Percentiles rank a stretch among this genome's conserved stretches.
Evolutionary conservation across 805 yeast species (phyloP).

Genomic region (Millerozyma miso): DNA sequence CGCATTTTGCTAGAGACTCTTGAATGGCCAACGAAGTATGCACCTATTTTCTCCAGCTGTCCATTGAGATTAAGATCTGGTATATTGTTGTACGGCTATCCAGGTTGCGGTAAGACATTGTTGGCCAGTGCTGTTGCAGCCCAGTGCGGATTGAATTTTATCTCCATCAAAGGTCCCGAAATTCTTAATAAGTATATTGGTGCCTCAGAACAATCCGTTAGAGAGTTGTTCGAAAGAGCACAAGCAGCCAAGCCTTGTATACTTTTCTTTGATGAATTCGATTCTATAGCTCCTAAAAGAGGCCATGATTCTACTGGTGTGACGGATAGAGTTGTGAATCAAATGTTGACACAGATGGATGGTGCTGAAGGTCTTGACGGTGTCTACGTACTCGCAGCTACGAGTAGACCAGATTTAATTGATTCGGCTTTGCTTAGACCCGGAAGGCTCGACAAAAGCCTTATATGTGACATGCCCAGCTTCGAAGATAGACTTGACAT

Average conservation of each 20-base stretch:
- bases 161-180: slow-evolving; percentile 93
- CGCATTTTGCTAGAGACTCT: slow-evolving; percentile 74
- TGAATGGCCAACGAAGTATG: slow-evolving; percentile 96
- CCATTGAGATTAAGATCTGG: slow-evolving; percentile 89
- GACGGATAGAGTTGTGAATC: slow-evolving; percentile 95
- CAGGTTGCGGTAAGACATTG: slow-evolving; percentile 96
- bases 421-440: slow-evolving; percentile 95
- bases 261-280: slow-evolving; percentile 91
- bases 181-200: slow-evolving; percentile 93
- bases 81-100: slow-evolving; percentile 85
- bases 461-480: slow-evolving; percentile 84
- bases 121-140: slow-evolving; percentile 91
- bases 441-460: slow-evolving; percentile 90
- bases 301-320: slow-evolving; percentile 98
- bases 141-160: slow-evolving; percentile 90
- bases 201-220: slow-evolving; percentile 90
- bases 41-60: slow-evolving; percentile 88
- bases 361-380: slow-evolving; percentile 99
- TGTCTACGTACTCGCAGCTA: slow-evolving; percentile 94
- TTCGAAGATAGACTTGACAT: slow-evolving; percentile 71
- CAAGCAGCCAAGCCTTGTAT: slow-evolving; percentile 93
- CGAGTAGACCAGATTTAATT: slow-evolving; percentile 91
- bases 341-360: slow-evolving; percentile 95
- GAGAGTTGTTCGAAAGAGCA: slow-evolving; percentile 91
- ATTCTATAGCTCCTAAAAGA: slow-evolving; percentile 95